A percentile compares a stretch with the other conserved stretches of the same genome.
These are phyloP conservation scores for Triticum turgidum DNA, from an alignment of 176 grass and related monocot species.

Conservation along the genomic window DNA sequence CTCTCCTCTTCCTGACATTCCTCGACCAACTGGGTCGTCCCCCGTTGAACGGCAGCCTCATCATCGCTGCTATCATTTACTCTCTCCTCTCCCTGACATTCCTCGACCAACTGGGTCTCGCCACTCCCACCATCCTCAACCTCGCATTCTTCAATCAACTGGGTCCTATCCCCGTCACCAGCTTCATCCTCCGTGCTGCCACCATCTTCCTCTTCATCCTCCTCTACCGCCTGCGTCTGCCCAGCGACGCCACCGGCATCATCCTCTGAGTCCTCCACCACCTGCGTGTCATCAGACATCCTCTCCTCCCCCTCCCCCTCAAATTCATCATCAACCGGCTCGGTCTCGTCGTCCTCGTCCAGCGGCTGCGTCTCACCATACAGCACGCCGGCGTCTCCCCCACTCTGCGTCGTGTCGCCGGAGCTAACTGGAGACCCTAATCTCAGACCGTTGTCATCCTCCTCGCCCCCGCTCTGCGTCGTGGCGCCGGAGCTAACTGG, in stretches of 20 bases:
- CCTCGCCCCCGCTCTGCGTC: conserved; percentile 10
- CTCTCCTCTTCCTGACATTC: too few relatives aligned
- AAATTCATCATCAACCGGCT: conserved; percentile 29
- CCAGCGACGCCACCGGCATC: not conserved
- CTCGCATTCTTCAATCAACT: conserved; percentile 24
- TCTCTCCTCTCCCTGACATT: conserved; percentile 6
- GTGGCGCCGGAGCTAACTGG: conserved; percentile 4
- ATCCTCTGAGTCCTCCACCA: conserved; percentile 34
- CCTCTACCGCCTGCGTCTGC: not conserved
- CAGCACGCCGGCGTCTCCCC: not conserved
- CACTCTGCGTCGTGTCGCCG: conserved; percentile 16
- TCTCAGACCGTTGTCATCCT: not conserved
- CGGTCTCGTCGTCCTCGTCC: conserved; percentile 20
- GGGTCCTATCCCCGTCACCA: not conserved
- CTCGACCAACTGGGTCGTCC: conserved; percentile 37
- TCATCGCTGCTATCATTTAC: not conserved
- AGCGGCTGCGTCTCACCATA: conserved; percentile 16
- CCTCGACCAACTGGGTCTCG: conserved; percentile 29
- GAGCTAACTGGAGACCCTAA: conserved; percentile 37
- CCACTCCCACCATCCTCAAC: not conserved
- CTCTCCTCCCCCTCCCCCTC: not conserved
- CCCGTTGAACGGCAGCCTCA: not conserved
- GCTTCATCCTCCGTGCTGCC: not conserved
- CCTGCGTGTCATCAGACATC: conserved; percentile 23
- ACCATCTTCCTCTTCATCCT: not conserved